Conservation (phyloP, 345 rosid species). For the Combretum micranthum region DNA sequence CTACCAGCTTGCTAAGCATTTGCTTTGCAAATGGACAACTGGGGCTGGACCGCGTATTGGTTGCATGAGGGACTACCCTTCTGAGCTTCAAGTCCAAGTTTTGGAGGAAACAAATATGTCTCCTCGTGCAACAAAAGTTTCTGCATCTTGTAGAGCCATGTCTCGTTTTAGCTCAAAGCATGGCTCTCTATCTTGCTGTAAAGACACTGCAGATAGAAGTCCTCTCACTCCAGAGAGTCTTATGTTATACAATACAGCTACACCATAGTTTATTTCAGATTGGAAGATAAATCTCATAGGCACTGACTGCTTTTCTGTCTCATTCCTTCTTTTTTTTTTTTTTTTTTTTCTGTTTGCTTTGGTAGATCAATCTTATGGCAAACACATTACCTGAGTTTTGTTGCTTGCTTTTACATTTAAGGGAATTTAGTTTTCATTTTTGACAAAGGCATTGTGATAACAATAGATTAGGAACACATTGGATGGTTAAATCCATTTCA, state of each 20-base stretch:
- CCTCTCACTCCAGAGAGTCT: conserved; percentile 13
- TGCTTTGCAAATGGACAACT: conserved; percentile 77
- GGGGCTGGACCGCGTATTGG: conserved; percentile 96
- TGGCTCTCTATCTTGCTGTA: conserved; percentile 10
- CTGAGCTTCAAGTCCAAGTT: conserved; percentile 64
- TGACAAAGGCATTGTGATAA: no score
- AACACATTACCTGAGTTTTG: no score
- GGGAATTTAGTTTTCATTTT: no score
- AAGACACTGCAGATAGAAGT: conserved; percentile 15
- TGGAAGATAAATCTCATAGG: no score
- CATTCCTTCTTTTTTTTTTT: no score
- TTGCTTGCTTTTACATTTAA: no score
- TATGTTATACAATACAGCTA: conserved; percentile 6
- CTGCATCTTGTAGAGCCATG: conserved; percentile 8
- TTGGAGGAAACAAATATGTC: conserved; percentile 70
- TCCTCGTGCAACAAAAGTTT: conserved; percentile 36
- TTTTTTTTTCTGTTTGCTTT: no score
- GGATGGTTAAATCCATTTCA: no score
- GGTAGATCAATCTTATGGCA: no score
- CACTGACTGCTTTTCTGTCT: no score
- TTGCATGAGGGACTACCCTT: conserved; percentile 91
- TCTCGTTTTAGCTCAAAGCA: conserved; percentile 13
- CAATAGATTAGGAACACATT: no score
- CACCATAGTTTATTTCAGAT: neutral
- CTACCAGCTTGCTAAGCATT: conserved; percentile 67